Evolutionary conservation across 306 rosid genomes (phyloP).

Genomic region (Cucurbita ficifolia): DNA sequence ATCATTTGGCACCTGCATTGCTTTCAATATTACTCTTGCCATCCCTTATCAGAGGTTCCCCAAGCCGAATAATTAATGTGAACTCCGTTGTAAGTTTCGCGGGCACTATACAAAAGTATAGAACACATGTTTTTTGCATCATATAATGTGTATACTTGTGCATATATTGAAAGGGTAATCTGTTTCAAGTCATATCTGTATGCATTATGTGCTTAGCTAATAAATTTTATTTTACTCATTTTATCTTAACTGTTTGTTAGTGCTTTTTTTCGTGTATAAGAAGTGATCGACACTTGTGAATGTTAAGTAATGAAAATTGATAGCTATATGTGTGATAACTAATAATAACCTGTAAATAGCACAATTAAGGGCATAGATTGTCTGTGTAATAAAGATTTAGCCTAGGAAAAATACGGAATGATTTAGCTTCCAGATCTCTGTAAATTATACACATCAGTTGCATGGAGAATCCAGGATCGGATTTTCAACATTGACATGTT

Average conservation of each 20-base stretch:
- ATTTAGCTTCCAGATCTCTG: background rate
- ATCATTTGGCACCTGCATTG: conserved; percentile 92
- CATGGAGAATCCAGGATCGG: background rate
- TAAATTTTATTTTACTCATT: background rate
- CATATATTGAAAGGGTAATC: background rate
- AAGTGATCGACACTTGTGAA: background rate
- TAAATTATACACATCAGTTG: background rate
- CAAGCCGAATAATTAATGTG: conserved; percentile 85
- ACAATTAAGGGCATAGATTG: background rate
- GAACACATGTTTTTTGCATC: background rate
- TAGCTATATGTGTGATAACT: too few species aligned
- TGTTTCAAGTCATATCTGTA: background rate
- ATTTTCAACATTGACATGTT: background rate
- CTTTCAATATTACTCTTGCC: conserved; percentile 89
- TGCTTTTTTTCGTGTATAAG: background rate
- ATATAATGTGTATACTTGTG: background rate
- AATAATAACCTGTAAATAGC: background rate
- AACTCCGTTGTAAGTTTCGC: conserved; percentile 70
- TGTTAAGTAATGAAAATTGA: background rate
- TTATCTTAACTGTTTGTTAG: background rate
- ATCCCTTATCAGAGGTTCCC: conserved; percentile 85
- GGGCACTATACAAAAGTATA: background rate
- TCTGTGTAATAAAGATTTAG: background rate
- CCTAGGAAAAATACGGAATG: background rate
- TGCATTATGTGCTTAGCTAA: background rate